phyloP scores from a whole-genome alignment of 2,329 filamentous ascomycete genomes.

The Lachnellula suecica region DNA sequence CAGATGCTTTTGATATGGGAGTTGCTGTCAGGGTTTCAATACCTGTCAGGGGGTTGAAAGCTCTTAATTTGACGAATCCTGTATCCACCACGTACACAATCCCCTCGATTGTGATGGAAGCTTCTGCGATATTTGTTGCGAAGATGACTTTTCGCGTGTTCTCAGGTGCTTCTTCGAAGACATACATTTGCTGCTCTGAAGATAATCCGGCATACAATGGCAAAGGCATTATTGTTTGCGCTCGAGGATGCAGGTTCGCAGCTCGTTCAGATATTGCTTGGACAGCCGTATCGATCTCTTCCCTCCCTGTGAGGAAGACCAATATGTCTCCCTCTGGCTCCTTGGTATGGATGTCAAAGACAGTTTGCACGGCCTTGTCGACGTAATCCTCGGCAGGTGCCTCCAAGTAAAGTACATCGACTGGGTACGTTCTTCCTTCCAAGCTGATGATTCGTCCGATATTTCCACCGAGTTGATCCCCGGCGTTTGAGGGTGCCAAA shows the following conservation, averaged over 20 bases:
- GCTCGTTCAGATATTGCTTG: conserved; percentile 75
- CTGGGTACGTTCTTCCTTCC: conserved; percentile 84
- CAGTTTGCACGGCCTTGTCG: conserved; percentile 76
- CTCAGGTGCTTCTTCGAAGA: conserved; percentile 81
- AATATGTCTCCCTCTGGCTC: conserved; percentile 85
- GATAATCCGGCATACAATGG: conserved; percentile 88
- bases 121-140: conserved; percentile 94
- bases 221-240: conserved; percentile 64
- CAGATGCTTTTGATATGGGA: conserved; percentile 84
- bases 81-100: conserved; percentile 89
- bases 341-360: conserved; percentile 82
- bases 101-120: conserved; percentile 89
- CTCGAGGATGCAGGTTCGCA: conserved; percentile 57
- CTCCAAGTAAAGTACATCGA: conserved; percentile 81
- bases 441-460: conserved; percentile 73
- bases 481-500: conserved; percentile 22
- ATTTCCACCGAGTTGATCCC: conserved; percentile 33
- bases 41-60: conserved; percentile 79
- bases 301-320: conserved; percentile 86
- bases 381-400: conserved; percentile 82
- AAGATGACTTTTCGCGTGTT: conserved; percentile 89
- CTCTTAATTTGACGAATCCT: conserved; percentile 86
- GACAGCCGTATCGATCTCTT: conserved; percentile 86
- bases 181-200: conserved; percentile 90
- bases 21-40: conserved; percentile 85